Evolutionary conservation across 1,284 basidiomycete species (phyloP).

Genomic region (Melanopsichium pennsylvanicum): DNA sequence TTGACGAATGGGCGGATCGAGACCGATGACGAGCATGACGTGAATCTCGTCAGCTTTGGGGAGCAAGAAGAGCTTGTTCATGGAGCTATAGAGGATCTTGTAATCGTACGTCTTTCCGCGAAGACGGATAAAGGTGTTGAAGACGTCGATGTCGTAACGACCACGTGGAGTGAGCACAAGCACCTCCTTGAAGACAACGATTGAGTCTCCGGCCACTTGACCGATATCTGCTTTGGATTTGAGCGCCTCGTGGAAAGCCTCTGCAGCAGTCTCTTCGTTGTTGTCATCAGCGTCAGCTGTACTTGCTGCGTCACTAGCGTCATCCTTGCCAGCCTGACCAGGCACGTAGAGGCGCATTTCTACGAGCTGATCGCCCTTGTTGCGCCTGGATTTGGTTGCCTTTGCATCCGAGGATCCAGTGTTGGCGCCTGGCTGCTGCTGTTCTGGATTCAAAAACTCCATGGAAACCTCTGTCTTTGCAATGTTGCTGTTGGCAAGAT

Average conservation of each 20-base stretch:
- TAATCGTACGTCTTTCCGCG: slow-evolving; percentile 99
- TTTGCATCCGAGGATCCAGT: slow-evolving; percentile 57
- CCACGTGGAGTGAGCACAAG: slow-evolving; percentile 94
- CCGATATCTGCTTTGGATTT: slow-evolving; percentile 97
- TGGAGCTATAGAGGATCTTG: slow-evolving; percentile 90
- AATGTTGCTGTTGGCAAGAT: slow-evolving; percentile 97
- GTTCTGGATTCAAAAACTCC: slow-evolving; percentile 77
- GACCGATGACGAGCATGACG: slow-evolving; percentile 77
- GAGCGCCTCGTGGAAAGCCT: slow-evolving; percentile 94
- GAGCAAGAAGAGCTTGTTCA: slow-evolving; percentile 88
- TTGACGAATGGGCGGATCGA: slow-evolving; percentile 87
- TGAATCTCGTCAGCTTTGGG: slow-evolving; percentile 94
- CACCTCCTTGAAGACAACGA: slow-evolving; percentile 95
- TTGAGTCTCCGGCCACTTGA: slow-evolving; percentile 87
- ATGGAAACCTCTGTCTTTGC: slow-evolving; percentile 96
- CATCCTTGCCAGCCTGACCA: slow-evolving; percentile 72
- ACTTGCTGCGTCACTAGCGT: slow-evolving; percentile 69
- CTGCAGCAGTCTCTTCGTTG: slow-evolving; percentile 80
- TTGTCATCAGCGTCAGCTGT: slow-evolving; percentile 68
- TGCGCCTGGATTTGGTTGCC: slow-evolving; percentile 45
- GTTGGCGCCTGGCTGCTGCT: slow-evolving; percentile 64
- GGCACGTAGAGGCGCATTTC: slow-evolving; percentile 98
- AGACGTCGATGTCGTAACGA: slow-evolving; percentile 97
- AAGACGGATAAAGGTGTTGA: slow-evolving; percentile 88
- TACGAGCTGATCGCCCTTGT: slow-evolving; percentile 75